These are phyloP conservation scores for Colletotrichum endophyticum DNA, from an alignment of 2,329 filamentous ascomycete genomes.

Conservation along the genomic window DNA sequence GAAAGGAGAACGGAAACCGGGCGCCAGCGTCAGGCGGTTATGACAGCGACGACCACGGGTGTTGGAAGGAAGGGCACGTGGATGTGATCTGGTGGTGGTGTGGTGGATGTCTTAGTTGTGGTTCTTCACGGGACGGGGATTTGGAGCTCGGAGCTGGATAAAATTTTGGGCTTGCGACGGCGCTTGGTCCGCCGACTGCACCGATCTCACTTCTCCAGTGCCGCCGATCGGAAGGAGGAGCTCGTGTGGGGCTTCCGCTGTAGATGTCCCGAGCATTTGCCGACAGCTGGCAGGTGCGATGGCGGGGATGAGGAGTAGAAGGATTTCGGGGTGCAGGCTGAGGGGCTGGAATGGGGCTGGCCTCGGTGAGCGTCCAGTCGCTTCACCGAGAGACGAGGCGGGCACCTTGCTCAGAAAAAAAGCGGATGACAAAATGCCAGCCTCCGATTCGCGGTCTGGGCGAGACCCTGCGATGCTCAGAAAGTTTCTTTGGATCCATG, in stretches of 20 bases:
- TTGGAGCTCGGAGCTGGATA: slow-evolving; percentile 8
- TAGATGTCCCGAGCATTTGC: slow-evolving; percentile 14
- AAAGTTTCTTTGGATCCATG: not conserved
- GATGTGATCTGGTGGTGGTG: slow-evolving; percentile 21
- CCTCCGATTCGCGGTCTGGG: not conserved
- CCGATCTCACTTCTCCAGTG: not conserved
- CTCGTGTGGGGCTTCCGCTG: not conserved
- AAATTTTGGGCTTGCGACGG: slow-evolving; percentile 12
- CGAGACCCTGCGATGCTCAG: not conserved
- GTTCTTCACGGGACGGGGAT: slow-evolving; percentile 5
- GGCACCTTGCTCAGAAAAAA: not conserved
- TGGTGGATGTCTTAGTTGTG: slow-evolving; percentile 13
- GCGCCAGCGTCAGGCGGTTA: slow-evolving; percentile 5
- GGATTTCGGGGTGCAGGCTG: not conserved
- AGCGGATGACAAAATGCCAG: slow-evolving; percentile 4
- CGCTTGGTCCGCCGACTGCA: not conserved
- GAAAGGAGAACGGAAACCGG: not conserved
- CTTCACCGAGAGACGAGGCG: not conserved
- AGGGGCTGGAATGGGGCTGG: not conserved
- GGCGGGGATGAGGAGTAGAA: not conserved
- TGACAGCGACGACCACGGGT: slow-evolving; percentile 10
- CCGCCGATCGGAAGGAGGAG: not conserved
- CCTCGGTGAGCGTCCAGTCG: not conserved
- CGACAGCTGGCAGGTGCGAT: not conserved
- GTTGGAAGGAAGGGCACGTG: not conserved